These are phyloP conservation scores for Triadica sebifera DNA, from an alignment of 345 rosid genomes.

Conservation along the genomic window DNA sequence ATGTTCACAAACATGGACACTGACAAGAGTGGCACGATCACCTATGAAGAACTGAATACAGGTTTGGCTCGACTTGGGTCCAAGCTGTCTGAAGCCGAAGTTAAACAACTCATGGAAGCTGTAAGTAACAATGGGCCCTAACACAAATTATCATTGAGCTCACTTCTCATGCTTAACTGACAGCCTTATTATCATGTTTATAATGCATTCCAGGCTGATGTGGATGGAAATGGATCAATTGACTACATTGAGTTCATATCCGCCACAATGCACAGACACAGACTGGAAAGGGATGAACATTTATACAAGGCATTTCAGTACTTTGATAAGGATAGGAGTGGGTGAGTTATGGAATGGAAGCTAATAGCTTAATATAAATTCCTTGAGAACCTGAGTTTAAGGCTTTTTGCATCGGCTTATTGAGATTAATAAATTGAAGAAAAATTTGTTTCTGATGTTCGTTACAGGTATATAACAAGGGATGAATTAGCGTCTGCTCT, in stretches of 20 bases:
- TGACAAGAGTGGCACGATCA: constrained; percentile 82
- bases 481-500: constrained; percentile 73
- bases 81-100: constrained; percentile 71
- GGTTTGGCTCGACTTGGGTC: constrained; percentile 75
- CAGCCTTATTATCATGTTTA: background rate
- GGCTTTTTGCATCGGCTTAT: background rate
- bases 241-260: constrained; percentile 82
- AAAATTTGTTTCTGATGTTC: background rate
- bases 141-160: background rate
- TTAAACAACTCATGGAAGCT: constrained; percentile 79
- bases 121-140: constrained; percentile 38
- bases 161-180: background rate
- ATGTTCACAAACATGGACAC: constrained; percentile 81
- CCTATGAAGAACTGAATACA: constrained; percentile 67
- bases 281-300: constrained; percentile 69
- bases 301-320: constrained; percentile 72
- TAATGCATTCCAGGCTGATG: constrained; percentile 72
- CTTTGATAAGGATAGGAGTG: constrained; percentile 78
- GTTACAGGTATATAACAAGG: constrained; percentile 61
- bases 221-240: constrained; percentile 80
- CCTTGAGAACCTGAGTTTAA: background rate
- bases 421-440: constrained; percentile 1
- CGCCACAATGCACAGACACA: constrained; percentile 74
- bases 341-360: constrained; percentile 36
- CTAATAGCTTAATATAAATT: no score